Evolutionary conservation across 192 early-diverging fungal species (phyloP), one percentile per base, ranked within the genome.

Genomic region (Mortierella claussenii): DNA sequence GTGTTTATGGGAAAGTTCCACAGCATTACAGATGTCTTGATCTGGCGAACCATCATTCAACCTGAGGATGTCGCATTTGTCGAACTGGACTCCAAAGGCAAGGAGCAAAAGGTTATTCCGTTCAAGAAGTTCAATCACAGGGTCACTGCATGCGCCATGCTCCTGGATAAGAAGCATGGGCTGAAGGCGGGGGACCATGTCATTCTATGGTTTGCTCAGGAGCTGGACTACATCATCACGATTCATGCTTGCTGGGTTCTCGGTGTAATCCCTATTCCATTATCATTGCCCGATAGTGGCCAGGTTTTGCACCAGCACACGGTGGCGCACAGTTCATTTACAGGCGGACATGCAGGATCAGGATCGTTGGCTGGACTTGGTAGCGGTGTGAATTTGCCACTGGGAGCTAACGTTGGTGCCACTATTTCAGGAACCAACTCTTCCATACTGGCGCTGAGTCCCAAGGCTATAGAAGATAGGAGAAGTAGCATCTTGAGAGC

Each of bases 191-290:
- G 87, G 20, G 86, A 89, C 17, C 68, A 93, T 20, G 80, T 93
- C 36, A 66, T 91, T 0, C 81, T 89, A 3, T 69, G 89, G 34
- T 89, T 84, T 47, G 27, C 71, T 9, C 71, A 76, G 47, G 84
- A 90, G 28, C 45, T 89, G 15, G 92, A 93, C 52, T 88, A 85
- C 54, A 71, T 93, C 5, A 67, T 85, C 6, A 81, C 89, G 6
- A 56, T 95, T 12, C 89, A 91, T 58, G 93, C 93, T n/a, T 95
- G 93, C 64, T 80, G 93, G 57, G 89, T 87, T 12, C 81, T 92
- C 2, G 93, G 93, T 21, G 80, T 89, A 0, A 73, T 92, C 3
- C 85, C 89, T 20, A 89, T 95, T n/a, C 87, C 91, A 2, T 56
- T 93, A 2, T 67, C 84, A 1, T 82, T 86, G 30, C 85, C 87